phyloP scores from a whole-genome alignment of 768 basidiomycete species.

The Lactifluus echinatus region DNA sequence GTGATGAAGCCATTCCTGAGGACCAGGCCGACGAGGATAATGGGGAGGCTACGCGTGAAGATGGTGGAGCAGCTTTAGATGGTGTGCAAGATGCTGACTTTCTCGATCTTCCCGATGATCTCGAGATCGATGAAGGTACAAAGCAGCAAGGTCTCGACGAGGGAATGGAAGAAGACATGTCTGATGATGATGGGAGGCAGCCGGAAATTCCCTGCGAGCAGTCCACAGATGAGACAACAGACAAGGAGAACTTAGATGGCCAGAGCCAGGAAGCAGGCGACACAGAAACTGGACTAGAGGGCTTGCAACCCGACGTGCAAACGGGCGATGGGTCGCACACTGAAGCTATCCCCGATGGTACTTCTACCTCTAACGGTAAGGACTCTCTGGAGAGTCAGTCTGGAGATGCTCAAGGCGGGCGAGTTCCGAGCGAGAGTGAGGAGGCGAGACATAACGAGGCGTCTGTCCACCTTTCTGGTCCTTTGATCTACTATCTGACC shows the following conservation, averaged over 20 bases:
- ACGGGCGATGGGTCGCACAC: conserved; percentile 23
- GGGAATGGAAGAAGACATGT: conserved; percentile 26
- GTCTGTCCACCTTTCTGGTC: not conserved
- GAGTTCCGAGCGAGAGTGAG: conserved; percentile 4
- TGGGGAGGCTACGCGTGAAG: conserved; percentile 37
- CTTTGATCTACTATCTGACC: not conserved
- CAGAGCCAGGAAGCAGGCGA: conserved; percentile 22
- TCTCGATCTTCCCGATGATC: conserved; percentile 83
- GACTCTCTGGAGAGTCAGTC: conserved; percentile 1
- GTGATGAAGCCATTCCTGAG: conserved; percentile 27
- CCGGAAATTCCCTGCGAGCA: not conserved
- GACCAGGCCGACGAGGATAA: conserved; percentile 29
- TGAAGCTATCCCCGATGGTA: conserved; percentile 4
- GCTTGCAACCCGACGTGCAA: conserved; percentile 31
- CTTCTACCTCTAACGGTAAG: conserved; percentile 1
- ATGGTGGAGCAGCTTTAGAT: conserved; percentile 61
- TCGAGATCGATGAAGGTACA: conserved; percentile 44
- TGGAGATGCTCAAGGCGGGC: conserved; percentile 5
- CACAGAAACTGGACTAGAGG: conserved; percentile 35
- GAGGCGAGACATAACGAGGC: not conserved
- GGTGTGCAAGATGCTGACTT: conserved; percentile 73
- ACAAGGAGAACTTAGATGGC: not conserved
- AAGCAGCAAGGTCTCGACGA: conserved; percentile 25
- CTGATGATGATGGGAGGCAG: not conserved
- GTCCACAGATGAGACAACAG: not conserved